Conservation (phyloP, 768 basidiomycete species). For the Rhodotorula sphaerocarpa region DNA sequence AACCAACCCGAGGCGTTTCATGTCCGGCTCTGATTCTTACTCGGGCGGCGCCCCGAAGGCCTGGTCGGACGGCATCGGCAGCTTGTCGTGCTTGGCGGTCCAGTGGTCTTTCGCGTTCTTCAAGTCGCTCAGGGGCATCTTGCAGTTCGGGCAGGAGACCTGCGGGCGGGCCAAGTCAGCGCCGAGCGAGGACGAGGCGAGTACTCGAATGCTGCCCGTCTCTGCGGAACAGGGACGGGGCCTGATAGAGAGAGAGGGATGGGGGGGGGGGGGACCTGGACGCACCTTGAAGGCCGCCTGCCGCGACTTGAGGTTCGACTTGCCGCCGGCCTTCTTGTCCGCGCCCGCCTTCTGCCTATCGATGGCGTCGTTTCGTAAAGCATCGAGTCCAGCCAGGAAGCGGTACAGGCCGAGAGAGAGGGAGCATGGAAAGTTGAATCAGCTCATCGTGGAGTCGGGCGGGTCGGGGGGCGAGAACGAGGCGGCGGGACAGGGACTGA, state of each 20-base stretch:
- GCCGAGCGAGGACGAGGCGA: neutral
- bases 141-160: slow-evolving; percentile 1
- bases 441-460: neutral
- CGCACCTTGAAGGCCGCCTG: slow-evolving; percentile 4
- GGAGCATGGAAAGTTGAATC: neutral
- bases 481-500: neutral
- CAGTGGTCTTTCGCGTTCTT: slow-evolving; percentile 1
- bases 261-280: too few relatives aligned
- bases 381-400: neutral
- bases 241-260: neutral
- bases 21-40: too few relatives aligned
- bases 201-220: neutral
- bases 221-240: neutral
- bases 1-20: too few relatives aligned
- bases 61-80: slow-evolving; percentile 2
- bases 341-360: neutral
- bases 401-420: neutral
- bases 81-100: slow-evolving; percentile 8
- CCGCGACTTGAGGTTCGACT: slow-evolving; percentile 1
- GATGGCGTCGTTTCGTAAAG: neutral
- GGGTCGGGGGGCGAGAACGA: too few relatives aligned
- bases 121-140: neutral
- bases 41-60: neutral
- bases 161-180: neutral
- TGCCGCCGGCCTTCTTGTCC: neutral